These are phyloP conservation scores for Piromyces sp. DNA, from an alignment of 192 early-diverging fungal genomes.

Conservation along the genomic window DNA sequence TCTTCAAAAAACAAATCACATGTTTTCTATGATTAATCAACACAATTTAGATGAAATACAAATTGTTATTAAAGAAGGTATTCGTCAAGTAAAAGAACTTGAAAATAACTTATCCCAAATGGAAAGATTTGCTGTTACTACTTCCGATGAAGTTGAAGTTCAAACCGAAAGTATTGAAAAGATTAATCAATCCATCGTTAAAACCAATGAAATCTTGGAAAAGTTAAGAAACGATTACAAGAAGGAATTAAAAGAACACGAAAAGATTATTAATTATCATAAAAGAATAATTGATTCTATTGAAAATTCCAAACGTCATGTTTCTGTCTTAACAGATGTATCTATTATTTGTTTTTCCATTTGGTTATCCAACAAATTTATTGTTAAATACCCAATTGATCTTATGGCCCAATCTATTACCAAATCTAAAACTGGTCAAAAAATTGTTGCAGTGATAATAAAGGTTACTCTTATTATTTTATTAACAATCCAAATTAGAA, in stretches of 20 bases:
- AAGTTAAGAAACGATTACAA: not conserved
- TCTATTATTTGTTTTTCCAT: not conserved
- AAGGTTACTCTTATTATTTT: not conserved
- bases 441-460: not conserved
- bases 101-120: not conserved
- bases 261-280: not conserved
- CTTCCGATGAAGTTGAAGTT: not conserved
- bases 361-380: not conserved
- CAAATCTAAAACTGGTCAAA: not conserved
- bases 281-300: not conserved
- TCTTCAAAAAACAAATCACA: not conserved
- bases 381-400: not conserved
- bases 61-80: not conserved
- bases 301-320: not conserved
- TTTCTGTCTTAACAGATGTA: not conserved
- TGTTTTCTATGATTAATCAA: not conserved
- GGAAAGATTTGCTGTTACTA: not conserved
- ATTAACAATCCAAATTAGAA: not conserved
- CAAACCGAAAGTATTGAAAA: not conserved
- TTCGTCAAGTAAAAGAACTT: not conserved
- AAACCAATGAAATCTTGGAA: not conserved
- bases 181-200: not conserved
- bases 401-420: not conserved
- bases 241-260: not conserved
- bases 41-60: not conserved